A percentile compares a stretch with the other conserved stretches of the same genome.
These are phyloP conservation scores for Tetracladium setigerum DNA, from an alignment of 495 filamentous ascomycete species.

Conservation along the genomic window DNA sequence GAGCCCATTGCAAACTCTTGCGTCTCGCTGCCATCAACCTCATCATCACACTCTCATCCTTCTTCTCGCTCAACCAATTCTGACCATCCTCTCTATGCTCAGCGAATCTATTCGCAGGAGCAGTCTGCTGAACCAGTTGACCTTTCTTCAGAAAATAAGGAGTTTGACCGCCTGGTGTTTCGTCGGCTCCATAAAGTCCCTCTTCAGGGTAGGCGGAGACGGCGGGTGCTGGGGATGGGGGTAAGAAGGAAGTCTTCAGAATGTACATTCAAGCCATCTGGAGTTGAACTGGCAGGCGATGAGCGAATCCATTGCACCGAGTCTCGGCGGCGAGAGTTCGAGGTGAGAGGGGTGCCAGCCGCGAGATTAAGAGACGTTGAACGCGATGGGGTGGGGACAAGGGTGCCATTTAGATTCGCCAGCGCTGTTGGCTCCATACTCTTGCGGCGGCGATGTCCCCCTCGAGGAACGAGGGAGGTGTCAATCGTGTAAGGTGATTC, in stretches of 20 bases:
- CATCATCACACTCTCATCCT: constrained; percentile 45
- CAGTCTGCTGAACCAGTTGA: constrained; percentile 60
- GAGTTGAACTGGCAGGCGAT: constrained; percentile 15
- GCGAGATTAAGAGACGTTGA: constrained; percentile 21
- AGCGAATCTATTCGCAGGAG: constrained; percentile 56
- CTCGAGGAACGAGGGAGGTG: constrained; percentile 63
- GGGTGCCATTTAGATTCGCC: constrained; percentile 61
- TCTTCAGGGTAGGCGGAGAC: constrained; percentile 29
- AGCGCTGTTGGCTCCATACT: constrained; percentile 85
- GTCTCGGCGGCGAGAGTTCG: constrained; percentile 37
- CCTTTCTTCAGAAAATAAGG: constrained; percentile 29
- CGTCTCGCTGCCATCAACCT: constrained; percentile 66
- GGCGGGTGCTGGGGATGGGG: constrained; percentile 45
- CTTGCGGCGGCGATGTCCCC: constrained; percentile 72
- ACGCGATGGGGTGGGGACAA: constrained; percentile 37
- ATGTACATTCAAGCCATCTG: constrained; percentile 26
- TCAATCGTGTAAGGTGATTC: constrained; percentile 65
- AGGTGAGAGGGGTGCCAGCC: constrained; percentile 24
- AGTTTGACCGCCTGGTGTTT: constrained; percentile 17
- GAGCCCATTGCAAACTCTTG: constrained; percentile 78
- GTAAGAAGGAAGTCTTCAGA: constrained; percentile 33
- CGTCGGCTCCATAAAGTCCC: constrained; percentile 11
- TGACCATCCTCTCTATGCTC: constrained; percentile 5
- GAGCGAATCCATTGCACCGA: constrained; percentile 44
- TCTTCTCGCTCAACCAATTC: constrained; percentile 28